Conservation (phyloP, 73 alveolate species). For the Tetrahymena malaccensis region DNA sequence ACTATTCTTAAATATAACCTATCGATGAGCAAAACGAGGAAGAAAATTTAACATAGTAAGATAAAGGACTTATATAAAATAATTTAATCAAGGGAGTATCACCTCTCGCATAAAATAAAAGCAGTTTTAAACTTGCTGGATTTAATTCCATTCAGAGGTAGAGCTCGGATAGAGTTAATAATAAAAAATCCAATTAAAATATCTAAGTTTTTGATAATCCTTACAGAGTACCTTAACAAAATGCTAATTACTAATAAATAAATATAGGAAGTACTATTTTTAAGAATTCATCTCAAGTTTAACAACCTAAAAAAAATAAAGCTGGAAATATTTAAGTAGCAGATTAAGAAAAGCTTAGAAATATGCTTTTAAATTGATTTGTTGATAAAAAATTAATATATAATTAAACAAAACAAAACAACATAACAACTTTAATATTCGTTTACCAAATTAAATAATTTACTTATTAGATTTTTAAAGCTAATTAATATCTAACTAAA, state of each 20-base stretch:
- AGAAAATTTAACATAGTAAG: background rate
- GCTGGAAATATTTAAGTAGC: background rate
- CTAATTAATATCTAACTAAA: no score
- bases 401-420: background rate
- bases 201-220: background rate
- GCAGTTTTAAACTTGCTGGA: background rate
- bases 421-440: background rate
- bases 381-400: background rate
- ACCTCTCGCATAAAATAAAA: background rate
- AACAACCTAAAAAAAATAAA: background rate
- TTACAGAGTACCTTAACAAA: background rate
- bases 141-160: background rate
- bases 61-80: background rate
- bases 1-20: background rate
- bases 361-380: background rate
- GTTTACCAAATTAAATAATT: no score
- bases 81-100: background rate
- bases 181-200: background rate
- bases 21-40: background rate
- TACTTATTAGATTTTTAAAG: no score
- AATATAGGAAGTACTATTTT: background rate
- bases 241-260: background rate
- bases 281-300: background rate
- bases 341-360: background rate
- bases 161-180: background rate